These are phyloP conservation scores for Cyberlindnera americana DNA, from an alignment of 805 yeast species.

Conservation along the genomic window DNA sequence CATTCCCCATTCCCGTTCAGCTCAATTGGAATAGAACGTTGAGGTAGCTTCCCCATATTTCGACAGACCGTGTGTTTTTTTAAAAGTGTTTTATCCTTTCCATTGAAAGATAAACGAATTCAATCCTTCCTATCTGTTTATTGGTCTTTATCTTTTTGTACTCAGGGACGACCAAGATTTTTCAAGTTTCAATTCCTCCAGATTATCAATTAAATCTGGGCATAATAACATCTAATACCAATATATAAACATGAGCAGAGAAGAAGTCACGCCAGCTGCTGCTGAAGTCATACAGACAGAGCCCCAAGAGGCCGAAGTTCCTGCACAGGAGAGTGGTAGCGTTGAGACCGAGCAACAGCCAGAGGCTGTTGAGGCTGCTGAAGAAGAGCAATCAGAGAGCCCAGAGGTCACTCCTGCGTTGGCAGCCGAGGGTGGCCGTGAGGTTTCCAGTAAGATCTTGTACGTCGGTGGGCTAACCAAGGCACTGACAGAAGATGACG, in stretches of 20 bases:
- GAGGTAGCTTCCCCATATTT: too few species aligned
- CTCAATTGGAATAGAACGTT: too few species aligned
- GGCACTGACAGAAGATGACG: conserved; percentile 56
- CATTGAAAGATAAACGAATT: too few species aligned
- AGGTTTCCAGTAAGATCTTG: conserved; percentile 64
- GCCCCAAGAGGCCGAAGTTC: not conserved
- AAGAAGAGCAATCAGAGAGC: not conserved
- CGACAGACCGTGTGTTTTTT: too few species aligned
- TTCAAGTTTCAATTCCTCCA: too few species aligned
- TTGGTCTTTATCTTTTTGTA: too few species aligned
- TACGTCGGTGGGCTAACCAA: conserved; percentile 76
- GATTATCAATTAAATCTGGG: too few species aligned
- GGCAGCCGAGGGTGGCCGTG: conserved; percentile 79
- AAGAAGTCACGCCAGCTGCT: conserved; percentile 5
- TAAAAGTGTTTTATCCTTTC: too few species aligned
- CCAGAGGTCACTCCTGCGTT: conserved; percentile 52
- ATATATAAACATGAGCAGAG: conserved; percentile 9
- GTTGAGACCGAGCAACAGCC: not conserved
- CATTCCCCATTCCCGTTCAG: not conserved
- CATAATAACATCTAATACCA: too few species aligned
- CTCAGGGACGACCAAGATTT: too few species aligned
- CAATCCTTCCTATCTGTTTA: too few species aligned
- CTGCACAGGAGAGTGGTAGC: not conserved
- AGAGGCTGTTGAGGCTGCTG: not conserved
- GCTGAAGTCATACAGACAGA: conserved; percentile 3